Base-by-base conservation (phyloP, 2,329 filamentous ascomycete genomes). In the Tolypocladium tropicale region DNA sequence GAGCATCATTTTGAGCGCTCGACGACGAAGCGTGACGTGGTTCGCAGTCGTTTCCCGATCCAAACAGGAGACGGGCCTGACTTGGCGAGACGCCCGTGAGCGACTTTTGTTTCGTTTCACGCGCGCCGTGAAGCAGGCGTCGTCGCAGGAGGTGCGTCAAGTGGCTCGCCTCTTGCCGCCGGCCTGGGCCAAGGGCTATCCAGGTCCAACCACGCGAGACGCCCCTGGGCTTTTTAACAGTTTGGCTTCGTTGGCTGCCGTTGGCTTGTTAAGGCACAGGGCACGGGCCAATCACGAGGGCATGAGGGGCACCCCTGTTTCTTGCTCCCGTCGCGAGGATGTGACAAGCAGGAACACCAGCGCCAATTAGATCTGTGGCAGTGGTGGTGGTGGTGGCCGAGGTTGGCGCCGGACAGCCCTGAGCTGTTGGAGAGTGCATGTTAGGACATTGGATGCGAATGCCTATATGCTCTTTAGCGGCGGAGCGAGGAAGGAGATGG, bases 81-180 rank as follows among this genome's bases (percentile, higher is more conserved):
- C 11, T 30, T 9, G 18, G 46, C 43, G 46, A 32, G 25, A n/a
- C 46, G 46, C 2, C 2, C 9, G 14, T 30, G 23, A 18, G 16
- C 51, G 11, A 10, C 11, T 12, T n/a, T 21, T 14, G 33, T 48
- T 48, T 48, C 21, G 53, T 49, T 48, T 49, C 39, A 25, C 30
- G 6, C 30, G 2, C 2, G 41, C 43, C 11, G 33, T 49, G 48
- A 55, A 23, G 53, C 53, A 55, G 21, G 12, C 23, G 53, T 36
- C 46, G 53, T 55, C 53, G 48, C 53, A 52, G n/a, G 23, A 34
- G 34, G 34, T 55, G 53, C 53, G 46, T 55, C 53, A 55, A 43
- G 33, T 32, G 21, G 30, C 18, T 50, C 32, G 28, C 43, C 34
- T 30, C 16, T 28, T 53, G 32, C 52, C 32, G 43, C 43, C 43